Base-by-base conservation (phyloP, 2,329 filamentous ascomycete genomes). In the Apiospora sp. region DNA sequence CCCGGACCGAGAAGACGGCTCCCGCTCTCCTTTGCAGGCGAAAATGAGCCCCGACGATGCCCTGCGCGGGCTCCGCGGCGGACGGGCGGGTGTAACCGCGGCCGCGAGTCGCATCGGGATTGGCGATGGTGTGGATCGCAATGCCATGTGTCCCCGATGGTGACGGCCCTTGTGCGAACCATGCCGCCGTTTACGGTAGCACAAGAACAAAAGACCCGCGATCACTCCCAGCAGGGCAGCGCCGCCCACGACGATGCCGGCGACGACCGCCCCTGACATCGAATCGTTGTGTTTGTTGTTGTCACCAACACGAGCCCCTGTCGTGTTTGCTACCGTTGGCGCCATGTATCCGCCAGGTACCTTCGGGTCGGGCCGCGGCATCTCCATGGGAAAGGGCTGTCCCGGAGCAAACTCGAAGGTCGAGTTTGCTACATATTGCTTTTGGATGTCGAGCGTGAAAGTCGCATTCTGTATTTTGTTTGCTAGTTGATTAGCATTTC, bases 311-410 rank as follows among this genome's bases (percentile, higher is more conserved):
- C n/a, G 58, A n/a, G 30, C 10, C 58, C 34, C 58, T 64, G 34
- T 34, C 22, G 30, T 13, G 58, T 41, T 64, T 64, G 58, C 58
- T 64, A 10, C 34, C 3, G 30, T 6, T 37, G 30, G 58, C 37
- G 8, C 1, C 58, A 64, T 37, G 58, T 64, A 64, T 19, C 58
- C 58, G 58, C 58, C 58, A 41, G 58, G 58, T n/a, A 64, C 58
- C 58, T 41, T 64, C 19, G 58, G 58, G 34, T 64, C 34, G 58
- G 58, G 34, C 34, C 58, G 58, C 19, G 58, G 58, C 58, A n/a
- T 41, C n/a, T 64, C 58, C 19, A 34, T 64, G 4, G 58, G 58
- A 22, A 64, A 41, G 8, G 58, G 30, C 30, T 64, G 58, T 13
- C 58, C 34, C 5, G 58, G 58, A 14, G 58, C 58, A 41, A 64